phyloP scores from a whole-genome alignment of 2,329 filamentous ascomycete species.

The Aspergillus viridinutans region DNA sequence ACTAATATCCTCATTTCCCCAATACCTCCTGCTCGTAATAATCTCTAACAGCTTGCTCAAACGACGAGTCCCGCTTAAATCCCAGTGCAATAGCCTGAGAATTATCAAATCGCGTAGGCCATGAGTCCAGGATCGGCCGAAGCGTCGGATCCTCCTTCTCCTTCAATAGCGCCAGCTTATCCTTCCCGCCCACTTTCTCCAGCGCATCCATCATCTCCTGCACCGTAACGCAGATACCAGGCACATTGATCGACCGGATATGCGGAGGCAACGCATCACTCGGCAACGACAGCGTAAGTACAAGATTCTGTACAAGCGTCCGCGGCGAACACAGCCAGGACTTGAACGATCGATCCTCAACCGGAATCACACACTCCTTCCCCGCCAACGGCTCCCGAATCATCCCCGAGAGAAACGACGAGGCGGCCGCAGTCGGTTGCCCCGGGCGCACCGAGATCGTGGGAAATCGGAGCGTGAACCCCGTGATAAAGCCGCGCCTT shows the following conservation, averaged over 20 bases:
- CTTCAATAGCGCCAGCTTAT: constrained; percentile 48
- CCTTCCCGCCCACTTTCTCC: constrained; percentile 52
- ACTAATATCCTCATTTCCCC: constrained; percentile 5
- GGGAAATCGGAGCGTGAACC: constrained; percentile 56
- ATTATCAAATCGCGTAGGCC: constrained; percentile 55
- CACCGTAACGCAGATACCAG: constrained; percentile 51
- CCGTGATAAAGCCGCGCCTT: constrained; percentile 55
- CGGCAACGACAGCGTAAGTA: constrained; percentile 45
- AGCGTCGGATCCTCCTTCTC: constrained; percentile 50
- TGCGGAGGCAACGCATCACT: constrained; percentile 38
- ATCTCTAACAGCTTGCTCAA: constrained; percentile 54
- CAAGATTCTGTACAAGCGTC: constrained; percentile 51
- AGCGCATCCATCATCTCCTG: constrained; percentile 55
- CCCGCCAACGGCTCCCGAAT: constrained; percentile 60
- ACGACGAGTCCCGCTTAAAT: constrained; percentile 49
- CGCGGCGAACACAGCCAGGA: constrained; percentile 55
- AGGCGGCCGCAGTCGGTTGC: constrained; percentile 57
- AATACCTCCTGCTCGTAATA: constrained; percentile 48
- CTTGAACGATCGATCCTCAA: constrained; percentile 48
- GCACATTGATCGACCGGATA: constrained; percentile 55
- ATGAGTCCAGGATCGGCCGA: constrained; percentile 52
- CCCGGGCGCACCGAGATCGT: constrained; percentile 61
- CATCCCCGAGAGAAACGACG: constrained; percentile 60
- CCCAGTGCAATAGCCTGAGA: constrained; percentile 49
- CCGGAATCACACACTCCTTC: constrained; percentile 49